Evolutionary conservation across 768 basidiomycete species (phyloP), one percentile per base, ranked within the genome.

Genomic region (Boletellus ananas): DNA sequence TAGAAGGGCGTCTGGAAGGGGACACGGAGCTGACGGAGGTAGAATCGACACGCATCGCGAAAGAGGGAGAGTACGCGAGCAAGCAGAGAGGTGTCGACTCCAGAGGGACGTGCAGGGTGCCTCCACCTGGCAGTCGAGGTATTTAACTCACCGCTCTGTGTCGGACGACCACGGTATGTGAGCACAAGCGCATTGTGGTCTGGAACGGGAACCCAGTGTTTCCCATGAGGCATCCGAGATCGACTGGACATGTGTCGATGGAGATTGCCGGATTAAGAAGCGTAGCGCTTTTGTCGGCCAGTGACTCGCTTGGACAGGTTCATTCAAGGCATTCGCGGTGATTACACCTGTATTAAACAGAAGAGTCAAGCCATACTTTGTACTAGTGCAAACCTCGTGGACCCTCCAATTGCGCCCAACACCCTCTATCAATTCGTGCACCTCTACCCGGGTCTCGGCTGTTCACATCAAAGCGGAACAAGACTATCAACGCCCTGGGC

Each of bases 91-190:
- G 40, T 16, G 23, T 29, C 29, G 29, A 29, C 9, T 29, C 29
- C 29, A 29, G 39, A 27, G n/a, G 40, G 40, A 29, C 29, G 37
- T 12, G 37, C 37, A 38, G 18, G 37, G 40, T 10, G 10, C 25
- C 40, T 29, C 37, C 11, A 38, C 37, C 40, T 27, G 9, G 39
- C 18, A 40, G 27, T 23, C 20, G 4, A 34, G n/a, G 52, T 64
- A 64, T 63, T 64, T 64, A 63, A 63, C 60, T 56, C 42, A 36
- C 56, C 51, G 38, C 36, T 23, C 34, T 36, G 29, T 47, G 40
- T 20, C 50, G 41, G 42, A 14, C 47, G 43, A 50, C 42, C 45
- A 51, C 33, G 17, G 54, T 21, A 39, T 48, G 49, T 49, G 36
- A 38, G 16, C 52, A 57, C 35, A 48, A 36, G 48, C 51, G 63